These are phyloP conservation scores for Blepharisma undulans DNA, from an alignment of 169 alveolate genomes.

Conservation along the genomic window DNA sequence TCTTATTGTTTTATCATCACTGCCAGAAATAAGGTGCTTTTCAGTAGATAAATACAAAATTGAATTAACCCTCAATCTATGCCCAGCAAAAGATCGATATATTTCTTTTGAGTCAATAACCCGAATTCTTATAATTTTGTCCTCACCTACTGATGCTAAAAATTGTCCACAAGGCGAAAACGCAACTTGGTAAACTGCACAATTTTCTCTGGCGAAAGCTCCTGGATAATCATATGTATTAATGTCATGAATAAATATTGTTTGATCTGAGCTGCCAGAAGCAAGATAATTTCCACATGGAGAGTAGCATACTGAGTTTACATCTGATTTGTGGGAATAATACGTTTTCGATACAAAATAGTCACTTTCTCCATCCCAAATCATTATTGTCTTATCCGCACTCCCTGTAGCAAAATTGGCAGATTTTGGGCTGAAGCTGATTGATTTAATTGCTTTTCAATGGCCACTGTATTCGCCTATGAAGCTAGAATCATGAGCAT, in stretches of 20 bases:
- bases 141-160: neutral
- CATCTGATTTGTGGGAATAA: neutral
- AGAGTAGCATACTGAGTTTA: neutral
- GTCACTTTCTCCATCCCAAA: neutral
- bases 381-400: neutral
- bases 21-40: neutral
- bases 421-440: neutral
- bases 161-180: neutral
- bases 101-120: neutral
- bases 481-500: neutral
- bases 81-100: neutral
- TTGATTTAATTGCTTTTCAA: neutral
- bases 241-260: neutral
- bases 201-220: neutral
- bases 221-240: neutral
- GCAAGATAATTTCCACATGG: neutral
- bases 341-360: neutral
- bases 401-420: neutral
- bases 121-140: neutral
- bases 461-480: neutral
- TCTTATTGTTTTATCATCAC: conserved; percentile 24
- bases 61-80: neutral
- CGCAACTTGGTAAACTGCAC: neutral
- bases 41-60: neutral
- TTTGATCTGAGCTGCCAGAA: neutral